Base-by-base conservation (phyloP, 1,139 yeast genomes). In the Blastobotrys illinoisensis region DNA sequence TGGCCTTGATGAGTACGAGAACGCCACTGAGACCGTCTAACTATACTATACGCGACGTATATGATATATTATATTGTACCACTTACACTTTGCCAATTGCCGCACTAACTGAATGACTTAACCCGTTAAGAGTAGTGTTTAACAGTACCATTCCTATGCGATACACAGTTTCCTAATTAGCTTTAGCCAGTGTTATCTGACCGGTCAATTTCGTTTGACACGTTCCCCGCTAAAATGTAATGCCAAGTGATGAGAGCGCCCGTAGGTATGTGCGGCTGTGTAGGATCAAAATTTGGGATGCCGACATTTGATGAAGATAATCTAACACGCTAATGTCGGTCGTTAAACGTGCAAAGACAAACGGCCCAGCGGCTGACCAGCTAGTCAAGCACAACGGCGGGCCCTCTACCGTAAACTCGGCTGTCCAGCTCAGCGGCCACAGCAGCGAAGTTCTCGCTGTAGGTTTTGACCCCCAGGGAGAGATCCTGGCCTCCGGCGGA, bases 401-500 rank as follows among this genome's bases (percentile, higher is more conserved):
- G 13, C 16, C 32, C 2, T 26, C 40, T 32, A 11, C 40, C 40
- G 16, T n/a, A 11, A n/a, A 32, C 40, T 32, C 40, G 40, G 40
- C 40, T n/a, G 40, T 32, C 16, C 65, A 63, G 50, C 53, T 60
- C 16, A 28, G 47, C 9, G 68, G 67, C 9, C 68, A 64, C 46
- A 56, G 53, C 9, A 70, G 62, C 44, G 71, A 66, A 44, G 68
- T 72, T 1, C 60, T 69, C 48, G 63, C 67, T 2, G 64, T 69
- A 24, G 59, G 64, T 44, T 71, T 62, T 57, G 71, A 70, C 57
- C 59, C 62, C 2, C 49, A 63, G 3, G 75, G 75, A 2, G 61
- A 62, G 46, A 50, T 60, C 40, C 48, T 71, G 11, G 75, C 74
- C 6, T 68, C 74, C 1, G 68, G 66, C 9, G 66, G 71, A 6